A percentile compares a stretch with the other conserved stretches of the same genome.
Evolutionary conservation across 306 rosid genomes (phyloP).

Genomic region (Rubus idaeus): DNA sequence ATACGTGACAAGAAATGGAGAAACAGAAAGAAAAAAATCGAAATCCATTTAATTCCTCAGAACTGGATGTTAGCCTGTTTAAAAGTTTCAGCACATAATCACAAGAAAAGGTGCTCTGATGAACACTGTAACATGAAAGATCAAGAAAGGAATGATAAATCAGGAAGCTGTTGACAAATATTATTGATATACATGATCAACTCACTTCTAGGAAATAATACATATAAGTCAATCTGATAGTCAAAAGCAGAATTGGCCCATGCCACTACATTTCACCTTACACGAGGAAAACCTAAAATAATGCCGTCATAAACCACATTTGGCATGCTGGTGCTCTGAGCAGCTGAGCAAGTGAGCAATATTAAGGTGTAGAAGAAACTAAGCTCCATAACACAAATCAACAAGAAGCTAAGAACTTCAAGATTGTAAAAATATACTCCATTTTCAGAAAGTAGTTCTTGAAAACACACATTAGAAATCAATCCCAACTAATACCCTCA

Average conservation of each 20-base stretch:
- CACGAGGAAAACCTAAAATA: neutral
- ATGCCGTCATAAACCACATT: neutral
- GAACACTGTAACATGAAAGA: neutral
- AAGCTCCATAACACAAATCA: slow-evolving; percentile 5
- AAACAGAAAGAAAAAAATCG: no score
- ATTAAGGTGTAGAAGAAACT: neutral
- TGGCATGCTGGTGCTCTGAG: neutral
- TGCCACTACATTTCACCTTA: neutral
- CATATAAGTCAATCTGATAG: neutral
- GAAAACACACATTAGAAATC: neutral
- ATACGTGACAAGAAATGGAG: no score
- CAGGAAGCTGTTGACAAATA: neutral
- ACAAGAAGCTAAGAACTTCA: neutral
- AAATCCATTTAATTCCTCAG: no score
- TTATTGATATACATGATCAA: neutral
- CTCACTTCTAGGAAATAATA: neutral
- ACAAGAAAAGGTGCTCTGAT: neutral
- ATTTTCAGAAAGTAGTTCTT: slow-evolving; percentile 11
- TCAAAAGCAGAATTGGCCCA: slow-evolving; percentile 2
- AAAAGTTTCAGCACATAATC: no score
- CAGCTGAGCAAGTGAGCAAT: neutral
- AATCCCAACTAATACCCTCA: slow-evolving; percentile 25
- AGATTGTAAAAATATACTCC: slow-evolving; percentile 9
- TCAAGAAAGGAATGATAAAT: neutral
- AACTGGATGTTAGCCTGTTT: no score